phyloP scores from a whole-genome alignment of 2,329 filamentous ascomycete species.

The Ceratocystis cubensis region DNA sequence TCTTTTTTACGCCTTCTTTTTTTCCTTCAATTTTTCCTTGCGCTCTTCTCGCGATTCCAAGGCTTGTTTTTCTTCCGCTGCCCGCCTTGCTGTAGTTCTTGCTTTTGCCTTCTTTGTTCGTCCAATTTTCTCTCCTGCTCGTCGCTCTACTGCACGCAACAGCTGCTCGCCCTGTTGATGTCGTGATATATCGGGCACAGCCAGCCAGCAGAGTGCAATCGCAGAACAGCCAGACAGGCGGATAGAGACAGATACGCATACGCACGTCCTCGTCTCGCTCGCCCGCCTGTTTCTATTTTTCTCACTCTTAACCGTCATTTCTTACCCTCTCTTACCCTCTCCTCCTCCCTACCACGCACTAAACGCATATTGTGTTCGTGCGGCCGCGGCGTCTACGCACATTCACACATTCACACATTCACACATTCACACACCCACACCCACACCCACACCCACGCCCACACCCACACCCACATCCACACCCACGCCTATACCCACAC shows the following conservation, averaged over 20 bases:
- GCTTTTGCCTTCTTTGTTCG: neutral
- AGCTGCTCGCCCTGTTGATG: neutral
- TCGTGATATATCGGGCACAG: neutral
- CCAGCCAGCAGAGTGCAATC: neutral
- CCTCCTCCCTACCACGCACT: conserved; percentile 22
- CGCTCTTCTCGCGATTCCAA: neutral
- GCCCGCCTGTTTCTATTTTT: neutral
- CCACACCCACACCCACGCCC: neutral
- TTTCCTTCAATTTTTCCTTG: neutral
- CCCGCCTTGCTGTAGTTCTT: neutral
- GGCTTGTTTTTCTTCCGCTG: neutral
- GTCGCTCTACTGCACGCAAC: neutral
- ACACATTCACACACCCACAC: neutral
- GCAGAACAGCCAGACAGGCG: neutral
- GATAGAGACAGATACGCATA: neutral
- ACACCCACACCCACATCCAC: neutral
- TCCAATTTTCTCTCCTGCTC: neutral
- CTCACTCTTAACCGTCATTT: conserved; percentile 12
- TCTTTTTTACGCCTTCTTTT: neutral
- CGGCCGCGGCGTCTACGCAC: too few species aligned
- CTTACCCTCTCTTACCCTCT: conserved; percentile 14
- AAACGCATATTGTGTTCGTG: too few species aligned
- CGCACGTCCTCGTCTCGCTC: neutral
- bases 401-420: neutral
- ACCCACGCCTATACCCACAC: neutral